These are phyloP conservation scores for Incumbomyces delicatus DNA, from an alignment of 2,329 filamentous ascomycete genomes.

Conservation along the genomic window DNA sequence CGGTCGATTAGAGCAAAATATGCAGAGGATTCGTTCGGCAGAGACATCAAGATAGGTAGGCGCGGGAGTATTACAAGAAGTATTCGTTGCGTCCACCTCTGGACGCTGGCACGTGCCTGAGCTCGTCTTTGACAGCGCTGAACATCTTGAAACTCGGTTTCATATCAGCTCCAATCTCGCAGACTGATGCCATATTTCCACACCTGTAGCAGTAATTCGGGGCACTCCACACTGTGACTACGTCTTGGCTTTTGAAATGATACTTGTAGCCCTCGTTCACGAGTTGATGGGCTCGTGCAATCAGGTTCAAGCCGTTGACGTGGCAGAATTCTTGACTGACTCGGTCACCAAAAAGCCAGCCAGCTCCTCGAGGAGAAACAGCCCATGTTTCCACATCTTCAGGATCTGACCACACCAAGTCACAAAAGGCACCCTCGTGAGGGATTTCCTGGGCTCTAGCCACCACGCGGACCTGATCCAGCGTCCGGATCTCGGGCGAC, in stretches of 20 bases:
- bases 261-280: slow-evolving; percentile 80
- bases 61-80: slow-evolving; percentile 28
- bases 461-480: slow-evolving; percentile 66
- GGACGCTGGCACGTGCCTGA: slow-evolving; percentile 35
- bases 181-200: slow-evolving; percentile 68
- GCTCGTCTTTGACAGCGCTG: slow-evolving; percentile 37
- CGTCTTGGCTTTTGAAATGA: slow-evolving; percentile 88
- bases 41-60: no score
- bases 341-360: slow-evolving; percentile 60
- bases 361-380: slow-evolving; percentile 58
- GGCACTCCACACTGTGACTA: slow-evolving; percentile 78
- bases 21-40: no score
- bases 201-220: slow-evolving; percentile 94
- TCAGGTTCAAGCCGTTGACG: slow-evolving; percentile 61
- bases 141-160: slow-evolving; percentile 70
- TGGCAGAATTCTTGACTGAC: slow-evolving; percentile 69
- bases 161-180: slow-evolving; percentile 77
- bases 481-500: slow-evolving; percentile 62
- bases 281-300: slow-evolving; percentile 63
- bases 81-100: slow-evolving; percentile 40
- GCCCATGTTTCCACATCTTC: slow-evolving; percentile 63
- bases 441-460: slow-evolving; percentile 67
- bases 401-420: slow-evolving; percentile 67
- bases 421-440: slow-evolving; percentile 67
- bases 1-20: no score